Evolutionary conservation across 805 yeast genomes (phyloP).

Genomic region (Candida krabiensis): DNA sequence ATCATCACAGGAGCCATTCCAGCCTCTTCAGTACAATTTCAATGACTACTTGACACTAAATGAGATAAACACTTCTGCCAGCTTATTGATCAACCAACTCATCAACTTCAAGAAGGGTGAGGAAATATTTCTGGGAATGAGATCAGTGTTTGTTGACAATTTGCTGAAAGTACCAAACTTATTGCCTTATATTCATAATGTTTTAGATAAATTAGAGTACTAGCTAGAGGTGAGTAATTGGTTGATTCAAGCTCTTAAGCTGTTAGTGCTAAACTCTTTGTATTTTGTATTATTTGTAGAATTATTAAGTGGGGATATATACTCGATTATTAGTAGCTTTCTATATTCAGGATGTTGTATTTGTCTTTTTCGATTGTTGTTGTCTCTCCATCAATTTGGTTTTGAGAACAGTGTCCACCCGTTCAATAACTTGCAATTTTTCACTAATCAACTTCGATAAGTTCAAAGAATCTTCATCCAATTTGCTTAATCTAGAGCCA

Average conservation of each 20-base stretch:
- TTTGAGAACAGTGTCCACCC: conserved; percentile 59
- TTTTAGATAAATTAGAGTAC: conserved; percentile 23
- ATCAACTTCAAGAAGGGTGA: conserved; percentile 32
- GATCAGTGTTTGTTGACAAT: conserved; percentile 32
- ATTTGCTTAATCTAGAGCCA: conserved; percentile 67
- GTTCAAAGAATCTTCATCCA: conserved; percentile 71
- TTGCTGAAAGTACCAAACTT: conserved; percentile 37
- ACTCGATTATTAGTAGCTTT: background rate
- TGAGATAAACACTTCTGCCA: conserved; percentile 41
- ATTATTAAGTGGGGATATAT: background rate
- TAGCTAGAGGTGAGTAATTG: conserved; percentile 5
- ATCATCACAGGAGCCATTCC: conserved; percentile 30
- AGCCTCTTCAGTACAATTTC: conserved; percentile 32
- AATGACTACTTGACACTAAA: conserved; percentile 34
- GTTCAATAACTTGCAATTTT: conserved; percentile 63
- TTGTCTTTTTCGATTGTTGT: conserved; percentile 21
- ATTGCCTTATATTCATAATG: conserved; percentile 25
- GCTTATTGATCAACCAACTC: conserved; percentile 37
- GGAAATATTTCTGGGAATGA: conserved; percentile 33
- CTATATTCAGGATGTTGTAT: background rate
- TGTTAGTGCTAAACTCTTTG: background rate
- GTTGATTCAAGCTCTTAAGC: background rate
- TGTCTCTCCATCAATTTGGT: conserved; percentile 50
- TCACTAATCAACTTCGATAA: conserved; percentile 73
- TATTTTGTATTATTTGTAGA: background rate